Evolutionary conservation across 2,329 filamentous ascomycete genomes (phyloP).

Genomic region (Penicillium palitans): DNA sequence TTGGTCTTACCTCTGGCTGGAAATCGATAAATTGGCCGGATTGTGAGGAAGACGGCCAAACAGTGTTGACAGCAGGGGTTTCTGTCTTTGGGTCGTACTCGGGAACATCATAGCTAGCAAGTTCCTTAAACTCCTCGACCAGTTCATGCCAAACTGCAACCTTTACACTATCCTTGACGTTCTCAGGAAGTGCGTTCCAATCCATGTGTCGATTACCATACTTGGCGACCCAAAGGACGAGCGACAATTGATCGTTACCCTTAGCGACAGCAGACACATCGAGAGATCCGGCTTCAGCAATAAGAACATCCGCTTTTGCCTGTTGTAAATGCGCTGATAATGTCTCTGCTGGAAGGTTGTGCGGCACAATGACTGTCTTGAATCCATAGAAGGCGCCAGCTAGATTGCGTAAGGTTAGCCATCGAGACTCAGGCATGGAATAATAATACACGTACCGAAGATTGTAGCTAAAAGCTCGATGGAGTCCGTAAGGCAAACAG

Average conservation of each 20-base stretch:
- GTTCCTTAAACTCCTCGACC: slow-evolving; percentile 66
- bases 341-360: slow-evolving; percentile 68
- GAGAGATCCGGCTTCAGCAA: slow-evolving; percentile 83
- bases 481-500: slow-evolving; percentile 90
- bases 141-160: slow-evolving; percentile 94
- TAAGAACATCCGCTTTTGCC: slow-evolving; percentile 74
- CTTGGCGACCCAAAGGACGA: slow-evolving; percentile 90
- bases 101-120: slow-evolving; percentile 64
- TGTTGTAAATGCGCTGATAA: slow-evolving; percentile 71
- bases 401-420: slow-evolving; percentile 31
- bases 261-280: slow-evolving; percentile 73
- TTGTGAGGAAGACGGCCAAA: slow-evolving; percentile 43
- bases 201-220: slow-evolving; percentile 89
- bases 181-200: slow-evolving; percentile 85
- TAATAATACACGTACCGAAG: slow-evolving; percentile 57
- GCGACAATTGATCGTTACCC: slow-evolving; percentile 68
- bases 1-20: slow-evolving; percentile 59
- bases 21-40: slow-evolving; percentile 76
- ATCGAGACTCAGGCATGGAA: not conserved
- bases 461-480: slow-evolving; percentile 79
- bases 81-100: slow-evolving; percentile 55
- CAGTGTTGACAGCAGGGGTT: slow-evolving; percentile 47
- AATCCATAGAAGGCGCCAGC: slow-evolving; percentile 88
- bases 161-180: slow-evolving; percentile 70
- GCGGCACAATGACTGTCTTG: slow-evolving; percentile 81